Conservation (phyloP, 1,284 basidiomycete genomes). For the Trametes hirsuta region DNA sequence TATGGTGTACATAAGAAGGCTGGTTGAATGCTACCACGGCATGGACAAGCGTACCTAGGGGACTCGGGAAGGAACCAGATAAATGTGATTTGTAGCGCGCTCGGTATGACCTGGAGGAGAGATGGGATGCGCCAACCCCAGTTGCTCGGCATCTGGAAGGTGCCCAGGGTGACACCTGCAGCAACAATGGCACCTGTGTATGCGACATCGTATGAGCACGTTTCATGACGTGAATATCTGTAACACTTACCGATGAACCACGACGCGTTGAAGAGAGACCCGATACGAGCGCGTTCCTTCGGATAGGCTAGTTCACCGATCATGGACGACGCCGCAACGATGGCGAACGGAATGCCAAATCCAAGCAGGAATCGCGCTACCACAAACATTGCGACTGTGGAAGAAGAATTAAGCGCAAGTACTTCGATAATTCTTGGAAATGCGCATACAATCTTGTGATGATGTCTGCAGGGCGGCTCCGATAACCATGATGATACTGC, state of each 20-base stretch:
- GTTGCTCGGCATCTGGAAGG: conserved; percentile 51
- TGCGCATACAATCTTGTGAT: conserved; percentile 56
- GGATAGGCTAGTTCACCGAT: conserved; percentile 59
- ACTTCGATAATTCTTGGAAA: neutral
- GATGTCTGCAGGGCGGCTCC: conserved; percentile 70
- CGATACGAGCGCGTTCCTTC: conserved; percentile 51
- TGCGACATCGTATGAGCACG: neutral
- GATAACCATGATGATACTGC: conserved; percentile 63
- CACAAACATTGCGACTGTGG: conserved; percentile 56
- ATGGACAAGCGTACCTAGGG: conserved; percentile 44
- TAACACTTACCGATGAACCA: conserved; percentile 51
- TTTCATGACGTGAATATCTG: too few relatives aligned
- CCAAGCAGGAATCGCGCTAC: conserved; percentile 54
- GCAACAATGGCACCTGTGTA: conserved; percentile 30
- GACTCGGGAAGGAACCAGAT: conserved; percentile 63
- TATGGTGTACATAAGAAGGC: neutral
- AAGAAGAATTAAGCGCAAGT: neutral
- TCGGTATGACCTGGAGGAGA: conserved; percentile 59
- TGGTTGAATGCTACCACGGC: neutral
- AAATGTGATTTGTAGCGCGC: conserved; percentile 52
- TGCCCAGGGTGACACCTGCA: conserved; percentile 52
- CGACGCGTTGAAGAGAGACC: conserved; percentile 56
- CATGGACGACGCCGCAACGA: conserved; percentile 50
- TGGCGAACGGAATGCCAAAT: conserved; percentile 58
- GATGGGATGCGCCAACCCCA: conserved; percentile 68